Evolutionary conservation across 2,329 filamentous ascomycete species (phyloP).

Genomic region (Plectosphaerella sp.): DNA sequence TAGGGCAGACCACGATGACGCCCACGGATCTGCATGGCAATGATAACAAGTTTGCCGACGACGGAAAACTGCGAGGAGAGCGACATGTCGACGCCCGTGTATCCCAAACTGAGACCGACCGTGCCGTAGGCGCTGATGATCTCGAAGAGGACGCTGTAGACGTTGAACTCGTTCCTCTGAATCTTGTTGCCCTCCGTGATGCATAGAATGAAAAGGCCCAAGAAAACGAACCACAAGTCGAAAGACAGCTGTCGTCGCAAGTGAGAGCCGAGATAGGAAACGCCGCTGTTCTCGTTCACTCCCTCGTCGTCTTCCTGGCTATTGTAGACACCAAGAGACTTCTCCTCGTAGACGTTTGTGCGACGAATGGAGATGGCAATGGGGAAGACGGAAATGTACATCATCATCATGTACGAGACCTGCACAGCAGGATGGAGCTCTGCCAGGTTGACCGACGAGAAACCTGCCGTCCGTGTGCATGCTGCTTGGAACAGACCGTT

Average conservation of each 20-base stretch:
- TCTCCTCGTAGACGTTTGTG: constrained; percentile 96
- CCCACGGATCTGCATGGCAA: constrained; percentile 66
- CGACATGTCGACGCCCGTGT: constrained; percentile 68
- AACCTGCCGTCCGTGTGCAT: constrained; percentile 86
- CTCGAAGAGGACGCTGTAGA: constrained; percentile 75
- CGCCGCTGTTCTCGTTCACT: constrained; percentile 50
- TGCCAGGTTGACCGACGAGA: constrained; percentile 74
- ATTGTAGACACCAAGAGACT: constrained; percentile 70
- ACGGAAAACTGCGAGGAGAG: constrained; percentile 79
- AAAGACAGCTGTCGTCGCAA: constrained; percentile 91
- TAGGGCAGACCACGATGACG: constrained; percentile 66
- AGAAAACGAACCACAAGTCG: constrained; percentile 94
- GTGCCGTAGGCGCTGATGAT: constrained; percentile 91
- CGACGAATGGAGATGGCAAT: constrained; percentile 92
- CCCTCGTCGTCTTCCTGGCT: constrained; percentile 43
- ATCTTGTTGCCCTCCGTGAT: constrained; percentile 79
- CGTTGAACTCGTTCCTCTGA: constrained; percentile 56
- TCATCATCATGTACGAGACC: constrained; percentile 95
- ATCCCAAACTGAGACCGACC: constrained; percentile 86
- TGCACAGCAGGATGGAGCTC: constrained; percentile 85
- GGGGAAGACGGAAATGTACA: constrained; percentile 97
- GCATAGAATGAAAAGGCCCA: constrained; percentile 87
- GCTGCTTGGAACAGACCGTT: constrained; percentile 88
- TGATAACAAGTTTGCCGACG: constrained; percentile 65
- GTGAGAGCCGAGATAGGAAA: constrained; percentile 87